phyloP scores from a whole-genome alignment of 495 filamentous ascomycete genomes.

The Penicillium psychrofluorescens region DNA sequence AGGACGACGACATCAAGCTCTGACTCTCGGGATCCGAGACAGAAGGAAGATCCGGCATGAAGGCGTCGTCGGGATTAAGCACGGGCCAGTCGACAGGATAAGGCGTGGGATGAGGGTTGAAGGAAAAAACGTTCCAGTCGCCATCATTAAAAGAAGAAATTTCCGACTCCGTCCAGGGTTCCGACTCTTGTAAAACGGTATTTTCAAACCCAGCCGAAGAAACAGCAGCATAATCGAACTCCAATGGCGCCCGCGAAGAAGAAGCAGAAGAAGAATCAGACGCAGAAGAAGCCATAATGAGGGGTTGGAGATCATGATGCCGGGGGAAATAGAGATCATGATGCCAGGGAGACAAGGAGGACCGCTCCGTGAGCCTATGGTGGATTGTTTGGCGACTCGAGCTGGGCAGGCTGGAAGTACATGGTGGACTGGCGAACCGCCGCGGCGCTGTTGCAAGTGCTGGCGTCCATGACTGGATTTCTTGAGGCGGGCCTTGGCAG shows the following conservation, averaged over 20 bases:
- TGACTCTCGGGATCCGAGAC: conserved; percentile 16
- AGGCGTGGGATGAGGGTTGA: conserved; percentile 4
- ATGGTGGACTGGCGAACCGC: conserved; percentile 8
- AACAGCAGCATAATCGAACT: conserved; percentile 8
- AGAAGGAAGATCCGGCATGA: conserved; percentile 13
- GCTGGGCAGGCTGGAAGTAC: conserved; percentile 11
- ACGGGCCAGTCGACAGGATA: conserved; percentile 8
- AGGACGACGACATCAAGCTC: conserved; percentile 2
- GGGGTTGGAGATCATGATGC: no score
- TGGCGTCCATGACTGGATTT: conserved; percentile 20
- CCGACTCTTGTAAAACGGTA: conserved; percentile 13
- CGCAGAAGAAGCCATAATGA: no score
- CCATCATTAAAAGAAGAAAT: conserved; percentile 13
- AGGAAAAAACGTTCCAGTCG: conserved; percentile 21
- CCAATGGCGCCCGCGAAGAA: conserved; percentile 10
- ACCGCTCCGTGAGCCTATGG: conserved; percentile 12
- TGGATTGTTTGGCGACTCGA: conserved; percentile 8
- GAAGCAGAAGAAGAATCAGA: conserved; percentile 1
- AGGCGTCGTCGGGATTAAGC: conserved; percentile 9
- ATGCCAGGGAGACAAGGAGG: conserved; percentile 4
- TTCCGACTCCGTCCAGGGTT: conserved; percentile 17
- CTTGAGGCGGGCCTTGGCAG: conserved; percentile 22
- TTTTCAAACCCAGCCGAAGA: conserved; percentile 14
- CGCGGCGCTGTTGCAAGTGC: conserved; percentile 13
- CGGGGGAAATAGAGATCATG: no score